Evolutionary conservation across 2,329 filamentous ascomycete genomes (phyloP), one percentile per base, ranked within the genome.

Genomic region (Diplodia scrobiculata): DNA sequence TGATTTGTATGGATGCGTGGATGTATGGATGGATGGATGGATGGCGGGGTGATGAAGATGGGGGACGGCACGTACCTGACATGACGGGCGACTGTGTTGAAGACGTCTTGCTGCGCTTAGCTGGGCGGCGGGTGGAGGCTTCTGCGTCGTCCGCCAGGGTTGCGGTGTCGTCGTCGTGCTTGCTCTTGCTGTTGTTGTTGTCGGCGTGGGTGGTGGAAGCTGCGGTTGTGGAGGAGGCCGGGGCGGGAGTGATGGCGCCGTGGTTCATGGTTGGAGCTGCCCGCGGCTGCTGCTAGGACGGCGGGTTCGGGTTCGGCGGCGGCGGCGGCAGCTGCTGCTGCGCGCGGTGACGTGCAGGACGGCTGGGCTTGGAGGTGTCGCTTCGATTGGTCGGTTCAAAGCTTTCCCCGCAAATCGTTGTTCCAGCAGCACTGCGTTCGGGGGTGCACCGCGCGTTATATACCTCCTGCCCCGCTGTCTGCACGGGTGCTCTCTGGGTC

Each of bases 121-220:
- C 29, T 36, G 63, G 51, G 45, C 51, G 63, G 5, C 5, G 7
- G 34, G 32, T 34, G 1, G 52, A 65, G 41, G 38, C 41, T 38
- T 48, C 63, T 65, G 38, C 38, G 27, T 54, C 51, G 51, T 65
- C 63, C 51, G 63, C 63, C 63, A 65, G 63, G n/a, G 36, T 65
- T 54, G 63, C 63, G 63, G 52, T 38, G 63, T 65, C 48, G 63
- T 36, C 29, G 63, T 65, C 48, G 63, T 36, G 52, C 29, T 34
- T 54, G 52, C 17, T 54, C 25, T 2, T 3, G 25, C 25, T 25
- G 25, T 25, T 25, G 25, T 25, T 25, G 25, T 25, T 25, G 25
- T 3, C 25, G 32, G 19, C 29, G 29, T 38, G 17, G 50, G 5
- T 47, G 50, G 48, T 25, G 25, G 25, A 25, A 25, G 25, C 9